phyloP scores from a whole-genome alignment of 2,329 filamentous ascomycete species.

The Pezicula carpinea region DNA sequence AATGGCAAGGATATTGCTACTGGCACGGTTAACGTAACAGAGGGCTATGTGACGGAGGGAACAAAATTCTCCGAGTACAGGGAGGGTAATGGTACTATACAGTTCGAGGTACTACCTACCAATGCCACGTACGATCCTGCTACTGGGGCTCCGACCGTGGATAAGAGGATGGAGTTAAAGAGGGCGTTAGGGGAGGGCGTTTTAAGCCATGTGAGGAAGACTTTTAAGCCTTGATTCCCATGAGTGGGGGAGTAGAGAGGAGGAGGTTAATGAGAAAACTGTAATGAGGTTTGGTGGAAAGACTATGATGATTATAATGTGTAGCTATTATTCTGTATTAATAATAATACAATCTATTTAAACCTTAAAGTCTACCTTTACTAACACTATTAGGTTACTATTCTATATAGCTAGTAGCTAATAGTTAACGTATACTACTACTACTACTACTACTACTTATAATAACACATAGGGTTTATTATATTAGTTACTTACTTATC shows the following conservation, averaged over 20 bases:
- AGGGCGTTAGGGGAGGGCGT: background rate
- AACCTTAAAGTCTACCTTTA: no score
- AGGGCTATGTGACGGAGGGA: conserved; percentile 14
- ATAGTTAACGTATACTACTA: no score
- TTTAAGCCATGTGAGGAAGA: conserved; percentile 9
- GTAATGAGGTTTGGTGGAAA: no score
- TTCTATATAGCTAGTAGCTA: no score
- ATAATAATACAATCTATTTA: no score
- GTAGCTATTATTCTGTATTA: no score
- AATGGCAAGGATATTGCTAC: conserved; percentile 43
- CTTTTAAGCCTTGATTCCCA: conserved; percentile 8
- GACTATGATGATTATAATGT: no score
- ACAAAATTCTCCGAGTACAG: conserved; percentile 19
- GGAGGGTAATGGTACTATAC: conserved; percentile 32
- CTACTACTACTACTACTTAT: no score
- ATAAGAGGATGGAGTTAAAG: background rate
- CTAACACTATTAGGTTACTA: no score
- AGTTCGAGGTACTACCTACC: conserved; percentile 35
- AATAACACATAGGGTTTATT: no score
- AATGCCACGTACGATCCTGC: conserved; percentile 45
- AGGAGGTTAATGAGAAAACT: background rate
- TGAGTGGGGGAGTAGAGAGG: background rate
- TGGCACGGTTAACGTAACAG: conserved; percentile 45
- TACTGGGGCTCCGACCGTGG: conserved; percentile 34
- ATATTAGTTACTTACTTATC: no score